phyloP scores from a whole-genome alignment of 1,284 basidiomycete genomes.

The Erythrobasidium hasegawianum region DNA sequence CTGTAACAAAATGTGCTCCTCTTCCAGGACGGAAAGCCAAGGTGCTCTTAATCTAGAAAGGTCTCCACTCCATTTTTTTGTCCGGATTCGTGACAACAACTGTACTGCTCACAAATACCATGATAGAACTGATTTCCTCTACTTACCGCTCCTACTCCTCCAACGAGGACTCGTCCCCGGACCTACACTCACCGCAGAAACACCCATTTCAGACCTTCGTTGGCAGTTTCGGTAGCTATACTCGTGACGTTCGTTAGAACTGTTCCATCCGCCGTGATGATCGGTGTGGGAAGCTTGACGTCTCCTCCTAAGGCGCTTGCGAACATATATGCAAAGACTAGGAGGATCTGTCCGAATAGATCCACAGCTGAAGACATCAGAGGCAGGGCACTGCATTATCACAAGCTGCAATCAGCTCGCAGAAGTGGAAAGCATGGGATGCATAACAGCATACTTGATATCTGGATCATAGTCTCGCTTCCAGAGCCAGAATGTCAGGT shows the following conservation, averaged over 20 bases:
- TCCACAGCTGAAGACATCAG: constrained; percentile 87
- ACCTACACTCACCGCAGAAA: neutral
- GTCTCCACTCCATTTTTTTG: too few relatives aligned
- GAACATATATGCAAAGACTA: constrained; percentile 55
- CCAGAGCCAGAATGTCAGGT: constrained; percentile 77
- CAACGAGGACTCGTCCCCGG: too few relatives aligned
- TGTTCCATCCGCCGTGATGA: constrained; percentile 11
- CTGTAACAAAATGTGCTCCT: too few relatives aligned
- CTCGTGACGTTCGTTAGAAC: constrained; percentile 12
- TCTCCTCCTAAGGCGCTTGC: constrained; percentile 42
- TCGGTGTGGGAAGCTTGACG: constrained; percentile 22
- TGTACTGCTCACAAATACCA: too few relatives aligned
- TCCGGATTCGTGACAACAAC: too few relatives aligned
- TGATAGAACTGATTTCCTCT: too few relatives aligned
- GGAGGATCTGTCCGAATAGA: constrained; percentile 78
- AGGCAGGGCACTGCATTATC: constrained; percentile 75
- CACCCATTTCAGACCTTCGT: neutral
- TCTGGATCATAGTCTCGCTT: constrained; percentile 78
- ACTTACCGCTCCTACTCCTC: too few relatives aligned
- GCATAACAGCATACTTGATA: constrained; percentile 38
- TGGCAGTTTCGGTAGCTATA: constrained; percentile 1
- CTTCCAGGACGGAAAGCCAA: too few relatives aligned
- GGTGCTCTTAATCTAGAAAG: too few relatives aligned
- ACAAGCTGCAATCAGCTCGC: neutral
- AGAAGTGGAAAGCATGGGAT: neutral